Percentiles rank a stretch among this genome's conserved stretches.
phyloP scores from a whole-genome alignment of 78 protist species.

The Anaeramoeba flamelloides region DNA sequence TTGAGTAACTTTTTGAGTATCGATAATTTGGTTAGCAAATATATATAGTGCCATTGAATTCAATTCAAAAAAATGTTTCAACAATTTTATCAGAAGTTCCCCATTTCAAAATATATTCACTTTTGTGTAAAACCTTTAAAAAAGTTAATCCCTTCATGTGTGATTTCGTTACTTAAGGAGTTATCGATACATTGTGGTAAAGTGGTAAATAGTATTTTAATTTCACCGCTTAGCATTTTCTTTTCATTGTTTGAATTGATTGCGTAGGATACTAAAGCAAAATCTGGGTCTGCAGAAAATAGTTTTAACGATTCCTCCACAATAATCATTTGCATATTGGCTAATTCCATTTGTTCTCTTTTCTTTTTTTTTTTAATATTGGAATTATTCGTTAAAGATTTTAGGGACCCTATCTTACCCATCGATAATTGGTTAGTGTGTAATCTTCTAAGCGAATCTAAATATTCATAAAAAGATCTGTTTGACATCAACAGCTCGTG shows the following conservation, averaged over 20 bases:
- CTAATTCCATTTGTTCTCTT: neutral
- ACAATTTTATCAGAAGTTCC: constrained; percentile 12
- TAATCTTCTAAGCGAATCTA: neutral
- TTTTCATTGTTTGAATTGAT: no score
- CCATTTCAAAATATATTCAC: constrained; percentile 29
- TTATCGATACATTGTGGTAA: neutral
- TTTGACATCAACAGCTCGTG: neutral
- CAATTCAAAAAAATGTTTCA: constrained; percentile 41
- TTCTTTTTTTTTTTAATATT: neutral
- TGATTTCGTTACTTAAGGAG: neutral
- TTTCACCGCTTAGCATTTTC: no score
- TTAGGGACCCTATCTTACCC: neutral
- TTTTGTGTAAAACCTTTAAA: constrained; percentile 26
- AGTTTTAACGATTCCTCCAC: neutral
- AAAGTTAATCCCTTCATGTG: constrained; percentile 14
- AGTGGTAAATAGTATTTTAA: neutral
- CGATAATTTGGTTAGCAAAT: neutral
- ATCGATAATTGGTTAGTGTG: neutral
- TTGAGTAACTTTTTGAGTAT: neutral
- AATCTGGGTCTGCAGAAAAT: neutral
- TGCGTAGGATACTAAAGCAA: no score
- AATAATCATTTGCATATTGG: neutral
- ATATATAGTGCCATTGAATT: neutral
- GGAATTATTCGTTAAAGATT: neutral
- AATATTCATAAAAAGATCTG: neutral